These are phyloP conservation scores for Eutrema japonicum DNA, from an alignment of 345 rosid genomes.

Conservation along the genomic window DNA sequence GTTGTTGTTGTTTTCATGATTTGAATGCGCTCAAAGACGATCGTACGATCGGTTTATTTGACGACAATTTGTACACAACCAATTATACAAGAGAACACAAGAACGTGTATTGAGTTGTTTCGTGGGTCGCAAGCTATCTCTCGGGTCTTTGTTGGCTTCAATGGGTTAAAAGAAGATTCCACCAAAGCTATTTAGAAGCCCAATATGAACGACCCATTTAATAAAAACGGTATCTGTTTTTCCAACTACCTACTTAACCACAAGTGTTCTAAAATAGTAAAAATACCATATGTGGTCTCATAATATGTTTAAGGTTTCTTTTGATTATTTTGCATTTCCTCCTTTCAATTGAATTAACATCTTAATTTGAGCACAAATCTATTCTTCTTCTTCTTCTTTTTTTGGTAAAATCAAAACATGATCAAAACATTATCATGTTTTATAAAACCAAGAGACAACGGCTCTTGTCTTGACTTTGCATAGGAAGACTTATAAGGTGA, in stretches of 20 bases:
- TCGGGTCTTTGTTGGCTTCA: not conserved
- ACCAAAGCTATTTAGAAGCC: conserved; percentile 5
- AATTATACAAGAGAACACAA: not conserved
- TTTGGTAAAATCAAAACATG: not conserved
- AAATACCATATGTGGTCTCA: not conserved
- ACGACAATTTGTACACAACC: not conserved
- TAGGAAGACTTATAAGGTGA: conserved; percentile 16
- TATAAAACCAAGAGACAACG: conserved; percentile 10
- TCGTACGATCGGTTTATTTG: not conserved
- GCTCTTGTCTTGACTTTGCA: conserved; percentile 9
- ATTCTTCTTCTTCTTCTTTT: no score
- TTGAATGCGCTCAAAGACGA: not conserved
- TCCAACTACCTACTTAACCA: not conserved
- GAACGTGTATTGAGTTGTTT: conserved; percentile 7
- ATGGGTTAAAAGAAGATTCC: not conserved
- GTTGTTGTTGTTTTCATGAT: not conserved
- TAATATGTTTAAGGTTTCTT: not conserved
- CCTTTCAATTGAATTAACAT: not conserved
- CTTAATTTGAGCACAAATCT: conserved; percentile 11
- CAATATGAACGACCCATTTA: not conserved
- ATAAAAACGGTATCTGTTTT: not conserved
- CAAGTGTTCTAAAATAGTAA: not conserved
- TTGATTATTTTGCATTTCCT: conserved; percentile 1
- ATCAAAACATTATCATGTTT: conserved; percentile 21
- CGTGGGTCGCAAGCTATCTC: conserved; percentile 30